Conservation (phyloP, 305 asterid genomes). For the Rubia peregrina region DNA sequence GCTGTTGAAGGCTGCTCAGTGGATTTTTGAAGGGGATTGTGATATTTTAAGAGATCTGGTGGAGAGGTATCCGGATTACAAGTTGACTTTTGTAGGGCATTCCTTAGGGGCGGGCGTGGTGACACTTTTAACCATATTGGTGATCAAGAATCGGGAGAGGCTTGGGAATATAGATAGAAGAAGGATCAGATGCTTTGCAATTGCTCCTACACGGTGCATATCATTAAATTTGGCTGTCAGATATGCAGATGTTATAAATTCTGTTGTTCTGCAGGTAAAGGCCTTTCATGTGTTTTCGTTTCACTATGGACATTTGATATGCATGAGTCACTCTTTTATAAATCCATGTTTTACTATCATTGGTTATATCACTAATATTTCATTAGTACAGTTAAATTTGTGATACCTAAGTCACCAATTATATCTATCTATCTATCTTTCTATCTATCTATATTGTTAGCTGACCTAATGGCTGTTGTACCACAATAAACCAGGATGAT, state of each 20-base stretch:
- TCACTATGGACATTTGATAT: neutral
- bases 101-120: conserved; percentile 96
- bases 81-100: conserved; percentile 84
- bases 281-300: neutral
- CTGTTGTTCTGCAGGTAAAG: conserved; percentile 87
- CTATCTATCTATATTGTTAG: conserved; percentile 1
- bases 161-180: conserved; percentile 65
- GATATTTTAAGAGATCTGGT: conserved; percentile 48
- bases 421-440: neutral
- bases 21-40: conserved; percentile 63
- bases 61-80: conserved; percentile 45
- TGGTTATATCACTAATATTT: neutral
- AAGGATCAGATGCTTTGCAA: conserved; percentile 84
- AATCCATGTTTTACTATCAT: neutral
- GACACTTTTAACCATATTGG: conserved; percentile 75
- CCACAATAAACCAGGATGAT: conserved; percentile 64
- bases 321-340: neutral
- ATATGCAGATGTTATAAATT: conserved; percentile 90
- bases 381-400: neutral
- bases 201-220: conserved; percentile 96
- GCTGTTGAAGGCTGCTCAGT: conserved; percentile 81
- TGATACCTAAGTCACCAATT: neutral
- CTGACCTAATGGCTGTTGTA: neutral
- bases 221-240: conserved; percentile 90
- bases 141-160: conserved; percentile 62